Percentiles rank a stretch among this genome's conserved stretches.
Evolutionary conservation across 2,329 filamentous ascomycete species (phyloP).

Genomic region (Pseudocercospora cruenta): DNA sequence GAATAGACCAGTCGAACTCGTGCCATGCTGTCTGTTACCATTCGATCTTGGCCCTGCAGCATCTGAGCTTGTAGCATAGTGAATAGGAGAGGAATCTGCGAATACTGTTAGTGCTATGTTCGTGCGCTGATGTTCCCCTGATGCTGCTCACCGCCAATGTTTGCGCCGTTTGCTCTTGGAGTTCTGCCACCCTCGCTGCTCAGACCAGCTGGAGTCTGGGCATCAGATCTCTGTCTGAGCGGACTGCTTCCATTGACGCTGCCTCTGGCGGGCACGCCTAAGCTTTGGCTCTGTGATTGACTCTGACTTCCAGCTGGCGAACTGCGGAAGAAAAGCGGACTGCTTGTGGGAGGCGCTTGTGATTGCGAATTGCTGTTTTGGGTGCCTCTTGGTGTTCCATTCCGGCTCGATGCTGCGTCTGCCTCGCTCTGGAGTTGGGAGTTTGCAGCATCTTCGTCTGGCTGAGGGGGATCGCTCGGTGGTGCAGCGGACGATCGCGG

Average conservation of each 20-base stretch:
- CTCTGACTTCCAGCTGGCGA: conserved; percentile 56
- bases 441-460: conserved; percentile 33
- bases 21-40: conserved; percentile 65
- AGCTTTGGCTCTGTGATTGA: conserved; percentile 32
- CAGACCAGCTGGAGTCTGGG: conserved; percentile 33
- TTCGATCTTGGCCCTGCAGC: conserved; percentile 39
- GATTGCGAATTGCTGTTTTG: conserved; percentile 31
- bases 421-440: conserved; percentile 48
- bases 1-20: conserved; percentile 73
- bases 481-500: conserved; percentile 42
- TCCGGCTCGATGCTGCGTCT: conserved; percentile 40
- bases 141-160: conserved; percentile 62
- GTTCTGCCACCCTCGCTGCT: conserved; percentile 68
- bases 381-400: conserved; percentile 22
- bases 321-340: conserved; percentile 77
- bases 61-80: conserved; percentile 85
- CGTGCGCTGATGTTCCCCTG: background rate
- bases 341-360: conserved; percentile 59
- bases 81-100: conserved; percentile 86
- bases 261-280: conserved; percentile 39
- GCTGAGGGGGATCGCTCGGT: conserved; percentile 46
- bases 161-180: conserved; percentile 65
- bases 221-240: conserved; percentile 40
- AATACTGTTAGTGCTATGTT: conserved; percentile 26
- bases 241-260: conserved; percentile 55